These are phyloP conservation scores for Fragaria vesca DNA, from an alignment of 306 rosid species.

Conservation along the genomic window DNA sequence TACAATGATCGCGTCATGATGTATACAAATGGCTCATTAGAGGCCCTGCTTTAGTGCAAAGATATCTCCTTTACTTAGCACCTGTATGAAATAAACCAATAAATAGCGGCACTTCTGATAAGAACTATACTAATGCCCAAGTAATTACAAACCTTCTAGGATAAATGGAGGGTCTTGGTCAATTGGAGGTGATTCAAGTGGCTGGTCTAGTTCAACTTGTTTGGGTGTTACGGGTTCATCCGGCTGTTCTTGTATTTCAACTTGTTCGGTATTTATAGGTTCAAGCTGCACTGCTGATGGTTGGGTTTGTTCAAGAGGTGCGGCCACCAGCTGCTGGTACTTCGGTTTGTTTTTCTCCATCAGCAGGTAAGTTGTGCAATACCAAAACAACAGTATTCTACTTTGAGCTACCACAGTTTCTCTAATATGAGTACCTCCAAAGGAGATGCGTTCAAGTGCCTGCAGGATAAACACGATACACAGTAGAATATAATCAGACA, in stretches of 20 bases:
- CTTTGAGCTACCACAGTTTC: slow-evolving; percentile 78
- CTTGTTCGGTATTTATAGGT: slow-evolving; percentile 34
- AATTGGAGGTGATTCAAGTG: slow-evolving; percentile 43
- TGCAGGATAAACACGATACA: slow-evolving; percentile 28
- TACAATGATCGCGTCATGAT: slow-evolving; percentile 31
- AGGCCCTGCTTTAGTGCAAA: slow-evolving; percentile 54
- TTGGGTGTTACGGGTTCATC: slow-evolving; percentile 38
- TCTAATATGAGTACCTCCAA: slow-evolving; percentile 58
- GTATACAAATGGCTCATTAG: slow-evolving; percentile 36
- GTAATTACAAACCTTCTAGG: slow-evolving; percentile 86
- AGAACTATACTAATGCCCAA: slow-evolving; percentile 61
- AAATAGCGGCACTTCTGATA: slow-evolving; percentile 58
- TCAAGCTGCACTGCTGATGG: slow-evolving; percentile 37
- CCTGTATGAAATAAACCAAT: slow-evolving; percentile 76
- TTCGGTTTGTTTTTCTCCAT: slow-evolving; percentile 82
- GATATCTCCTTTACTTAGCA: slow-evolving; percentile 64
- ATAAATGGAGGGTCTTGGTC: slow-evolving; percentile 69
- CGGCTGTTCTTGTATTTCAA: slow-evolving; percentile 38
- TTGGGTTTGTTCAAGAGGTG: slow-evolving; percentile 35
- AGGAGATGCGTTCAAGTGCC: slow-evolving; percentile 86
- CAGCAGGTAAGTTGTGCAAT: slow-evolving; percentile 77
- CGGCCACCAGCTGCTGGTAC: slow-evolving; percentile 69
- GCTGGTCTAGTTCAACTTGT: slow-evolving; percentile 39
- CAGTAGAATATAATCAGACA: neutral
- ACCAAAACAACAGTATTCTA: slow-evolving; percentile 82